These are phyloP conservation scores for Passalora sequoiae DNA, from an alignment of 2,329 filamentous ascomycete species.

Conservation along the genomic window DNA sequence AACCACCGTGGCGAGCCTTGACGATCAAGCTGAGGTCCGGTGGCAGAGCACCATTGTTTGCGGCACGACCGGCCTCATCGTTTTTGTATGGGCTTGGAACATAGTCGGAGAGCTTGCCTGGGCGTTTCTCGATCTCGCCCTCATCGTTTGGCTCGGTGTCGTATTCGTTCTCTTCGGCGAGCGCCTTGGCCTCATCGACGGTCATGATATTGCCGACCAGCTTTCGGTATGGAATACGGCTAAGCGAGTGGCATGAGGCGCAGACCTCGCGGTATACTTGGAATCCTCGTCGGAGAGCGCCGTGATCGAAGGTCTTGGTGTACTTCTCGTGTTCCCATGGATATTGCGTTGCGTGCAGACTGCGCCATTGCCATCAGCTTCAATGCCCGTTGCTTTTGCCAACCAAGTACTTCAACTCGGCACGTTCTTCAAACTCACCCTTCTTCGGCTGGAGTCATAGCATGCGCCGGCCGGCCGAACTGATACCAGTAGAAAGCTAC, in stretches of 20 bases:
- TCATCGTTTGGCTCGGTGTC: slow-evolving; percentile 96
- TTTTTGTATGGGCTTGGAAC: slow-evolving; percentile 95
- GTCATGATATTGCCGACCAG: slow-evolving; percentile 90
- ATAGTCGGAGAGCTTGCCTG: slow-evolving; percentile 98
- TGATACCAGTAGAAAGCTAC: slow-evolving; percentile 97
- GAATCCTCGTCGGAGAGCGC: slow-evolving; percentile 97
- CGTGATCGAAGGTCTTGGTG: slow-evolving; percentile 94
- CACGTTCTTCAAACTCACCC: slow-evolving; percentile 61
- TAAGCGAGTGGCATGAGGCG: slow-evolving; percentile 93
- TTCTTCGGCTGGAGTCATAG: slow-evolving; percentile 92
- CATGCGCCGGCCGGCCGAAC: slow-evolving; percentile 81
- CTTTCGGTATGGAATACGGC: slow-evolving; percentile 85
- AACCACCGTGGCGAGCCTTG: slow-evolving; percentile 96
- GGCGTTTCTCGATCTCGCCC: slow-evolving; percentile 96
- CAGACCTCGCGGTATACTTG: slow-evolving; percentile 99
- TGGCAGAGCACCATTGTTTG: slow-evolving; percentile 96
- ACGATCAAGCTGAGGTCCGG: slow-evolving; percentile 96
- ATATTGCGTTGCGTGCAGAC: slow-evolving; percentile 85
- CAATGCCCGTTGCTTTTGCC: slow-evolving; percentile 1
- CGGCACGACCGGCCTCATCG: slow-evolving; percentile 94
- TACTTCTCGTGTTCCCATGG: slow-evolving; percentile 93
- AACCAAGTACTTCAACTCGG: background rate
- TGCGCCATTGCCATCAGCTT: slow-evolving; percentile 39
- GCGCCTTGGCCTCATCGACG: slow-evolving; percentile 92
- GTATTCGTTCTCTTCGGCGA: slow-evolving; percentile 98